Conservation (phyloP, 768 basidiomycete species). For the Rhodotorula diobovata region DNA sequence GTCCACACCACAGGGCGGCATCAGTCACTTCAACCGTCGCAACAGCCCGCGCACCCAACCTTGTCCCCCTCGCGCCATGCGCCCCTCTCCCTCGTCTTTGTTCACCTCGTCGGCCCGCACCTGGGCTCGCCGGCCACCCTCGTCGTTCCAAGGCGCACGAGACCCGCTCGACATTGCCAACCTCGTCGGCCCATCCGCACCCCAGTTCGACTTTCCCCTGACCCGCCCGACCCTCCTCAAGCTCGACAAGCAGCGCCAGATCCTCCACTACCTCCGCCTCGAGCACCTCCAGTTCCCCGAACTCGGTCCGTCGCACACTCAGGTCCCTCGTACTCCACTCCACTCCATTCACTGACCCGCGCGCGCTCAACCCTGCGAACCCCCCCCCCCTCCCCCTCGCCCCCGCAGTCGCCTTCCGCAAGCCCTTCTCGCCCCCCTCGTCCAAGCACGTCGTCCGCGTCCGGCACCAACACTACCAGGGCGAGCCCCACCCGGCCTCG, state of each 20-base stretch:
- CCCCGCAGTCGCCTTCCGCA: conserved; percentile 59
- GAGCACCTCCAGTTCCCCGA: conserved; percentile 80
- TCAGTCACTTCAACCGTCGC: too few species aligned
- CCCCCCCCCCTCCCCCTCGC: too few species aligned
- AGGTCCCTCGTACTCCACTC: not conserved
- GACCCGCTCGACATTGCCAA: conserved; percentile 30
- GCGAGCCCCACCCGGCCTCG: conserved; percentile 67
- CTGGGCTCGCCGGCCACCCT: not conserved
- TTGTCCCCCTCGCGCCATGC: not conserved
- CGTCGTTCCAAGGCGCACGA: not conserved
- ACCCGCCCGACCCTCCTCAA: conserved; percentile 53
- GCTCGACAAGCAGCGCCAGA: conserved; percentile 67
- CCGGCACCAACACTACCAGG: conserved; percentile 70
- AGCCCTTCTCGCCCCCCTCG: conserved; percentile 69
- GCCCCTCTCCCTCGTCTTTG: not conserved
- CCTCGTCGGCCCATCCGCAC: conserved; percentile 1
- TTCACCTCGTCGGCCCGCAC: not conserved
- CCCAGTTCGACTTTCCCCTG: conserved; percentile 29
- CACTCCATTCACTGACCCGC: not conserved
- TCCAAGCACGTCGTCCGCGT: conserved; percentile 59
- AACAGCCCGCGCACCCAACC: not conserved
- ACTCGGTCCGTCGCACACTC: conserved; percentile 53
- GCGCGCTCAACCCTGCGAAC: too few species aligned
- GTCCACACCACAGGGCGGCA: too few species aligned
- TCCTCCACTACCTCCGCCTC: conserved; percentile 71